Percentiles rank a stretch among this genome's conserved stretches.
Evolutionary conservation across 176 grass and related monocot genomes (phyloP).

Genomic region (Aegilops longissima): DNA sequence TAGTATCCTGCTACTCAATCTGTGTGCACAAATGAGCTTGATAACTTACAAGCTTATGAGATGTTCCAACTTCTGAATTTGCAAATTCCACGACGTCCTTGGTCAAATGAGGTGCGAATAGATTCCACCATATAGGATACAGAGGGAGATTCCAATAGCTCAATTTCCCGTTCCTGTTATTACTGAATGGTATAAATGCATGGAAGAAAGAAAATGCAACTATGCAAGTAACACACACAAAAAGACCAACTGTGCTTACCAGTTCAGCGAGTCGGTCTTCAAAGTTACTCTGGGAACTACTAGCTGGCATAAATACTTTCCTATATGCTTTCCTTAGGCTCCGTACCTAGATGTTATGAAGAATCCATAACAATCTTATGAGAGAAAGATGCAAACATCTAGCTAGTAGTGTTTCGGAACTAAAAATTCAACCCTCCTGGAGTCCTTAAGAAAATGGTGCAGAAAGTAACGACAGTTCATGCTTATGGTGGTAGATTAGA

Average conservation of each 20-base stretch:
- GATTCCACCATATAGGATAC: constrained; percentile 72
- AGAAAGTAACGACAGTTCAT: neutral
- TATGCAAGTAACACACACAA: neutral
- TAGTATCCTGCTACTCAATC: neutral
- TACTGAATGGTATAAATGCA: constrained; percentile 22
- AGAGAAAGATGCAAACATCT: constrained; percentile 8
- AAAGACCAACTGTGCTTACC: constrained; percentile 40
- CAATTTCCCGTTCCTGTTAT: constrained; percentile 49
- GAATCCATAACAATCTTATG: neutral
- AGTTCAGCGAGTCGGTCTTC: constrained; percentile 68
- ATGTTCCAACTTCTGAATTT: constrained; percentile 73
- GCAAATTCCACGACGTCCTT: constrained; percentile 84
- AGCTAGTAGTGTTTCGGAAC: neutral
- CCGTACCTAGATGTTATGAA: constrained; percentile 42
- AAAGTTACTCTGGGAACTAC: constrained; percentile 42
- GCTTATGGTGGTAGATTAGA: neutral
- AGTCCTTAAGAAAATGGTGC: neutral
- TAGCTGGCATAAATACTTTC: constrained; percentile 78
- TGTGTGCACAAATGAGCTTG: neutral
- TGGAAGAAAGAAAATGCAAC: neutral
- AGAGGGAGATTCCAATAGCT: constrained; percentile 41
- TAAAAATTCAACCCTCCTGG: neutral
- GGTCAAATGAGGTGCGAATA: constrained; percentile 69
- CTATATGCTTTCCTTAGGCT: constrained; percentile 77
- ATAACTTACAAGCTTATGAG: constrained; percentile 23